A percentile compares a stretch with the other conserved stretches of the same genome.
phyloP scores from a whole-genome alignment of 306 rosid species.

The Ammopiptanthus mongolicus region DNA sequence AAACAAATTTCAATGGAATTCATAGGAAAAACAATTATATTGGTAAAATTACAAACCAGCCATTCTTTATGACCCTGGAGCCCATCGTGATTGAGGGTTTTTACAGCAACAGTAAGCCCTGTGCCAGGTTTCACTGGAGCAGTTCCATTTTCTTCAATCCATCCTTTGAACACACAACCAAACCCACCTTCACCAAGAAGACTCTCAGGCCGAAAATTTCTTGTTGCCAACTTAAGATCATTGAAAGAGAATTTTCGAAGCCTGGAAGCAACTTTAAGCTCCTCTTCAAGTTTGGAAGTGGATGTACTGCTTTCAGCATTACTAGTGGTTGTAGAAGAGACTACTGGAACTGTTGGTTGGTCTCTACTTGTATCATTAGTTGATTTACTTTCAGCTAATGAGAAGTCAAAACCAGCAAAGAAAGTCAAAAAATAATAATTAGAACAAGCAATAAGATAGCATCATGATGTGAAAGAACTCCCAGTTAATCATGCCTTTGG shows the following conservation, averaged over 20 bases:
- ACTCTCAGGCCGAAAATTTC: slow-evolving; percentile 88
- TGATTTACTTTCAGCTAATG: slow-evolving; percentile 56
- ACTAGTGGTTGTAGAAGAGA: slow-evolving; percentile 75
- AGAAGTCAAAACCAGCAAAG: slow-evolving; percentile 8
- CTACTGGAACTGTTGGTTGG: slow-evolving; percentile 56
- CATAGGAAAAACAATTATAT: not conserved
- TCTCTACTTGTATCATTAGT: slow-evolving; percentile 66
- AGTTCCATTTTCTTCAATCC: slow-evolving; percentile 94
- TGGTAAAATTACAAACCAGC: slow-evolving; percentile 64
- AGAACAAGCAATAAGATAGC: not conserved
- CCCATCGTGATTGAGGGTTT: slow-evolving; percentile 86
- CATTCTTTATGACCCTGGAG: slow-evolving; percentile 97
- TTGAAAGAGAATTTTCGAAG: slow-evolving; percentile 70
- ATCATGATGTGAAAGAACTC: not conserved
- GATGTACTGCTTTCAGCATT: slow-evolving; percentile 79
- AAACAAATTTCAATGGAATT: not conserved
- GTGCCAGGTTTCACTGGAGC: slow-evolving; percentile 94
- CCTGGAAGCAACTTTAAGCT: slow-evolving; percentile 78
- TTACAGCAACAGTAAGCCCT: slow-evolving; percentile 89
- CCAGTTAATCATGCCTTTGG: not conserved
- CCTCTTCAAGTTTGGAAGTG: slow-evolving; percentile 76
- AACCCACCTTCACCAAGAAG: slow-evolving; percentile 98
- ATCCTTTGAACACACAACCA: slow-evolving; percentile 92
- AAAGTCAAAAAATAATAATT: not conserved
- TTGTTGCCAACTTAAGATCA: slow-evolving; percentile 82